Conservation (phyloP, 768 basidiomycete species). For the Rhodocollybia butyracea region DNA sequence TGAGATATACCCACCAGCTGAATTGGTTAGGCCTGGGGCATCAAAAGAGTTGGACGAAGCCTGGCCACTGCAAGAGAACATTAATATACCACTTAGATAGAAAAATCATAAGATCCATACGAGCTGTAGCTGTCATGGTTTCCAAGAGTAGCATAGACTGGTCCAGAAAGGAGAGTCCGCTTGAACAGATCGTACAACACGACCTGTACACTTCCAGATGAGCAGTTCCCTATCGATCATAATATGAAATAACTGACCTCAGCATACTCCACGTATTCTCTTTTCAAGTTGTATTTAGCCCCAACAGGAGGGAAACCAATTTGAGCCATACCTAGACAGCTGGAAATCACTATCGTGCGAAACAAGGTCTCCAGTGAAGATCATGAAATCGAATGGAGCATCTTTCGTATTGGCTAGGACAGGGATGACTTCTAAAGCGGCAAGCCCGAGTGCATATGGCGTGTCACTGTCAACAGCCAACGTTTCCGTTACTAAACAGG, state of each 20-base stretch:
- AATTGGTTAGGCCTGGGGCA: conserved; percentile 53
- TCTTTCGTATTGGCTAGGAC: conserved; percentile 56
- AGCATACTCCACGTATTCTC: conserved; percentile 57
- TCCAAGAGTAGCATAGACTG: conserved; percentile 73
- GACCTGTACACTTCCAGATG: no score
- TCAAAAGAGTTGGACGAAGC: conserved; percentile 60
- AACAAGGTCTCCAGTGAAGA: conserved; percentile 75
- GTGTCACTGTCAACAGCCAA: conserved; percentile 54
- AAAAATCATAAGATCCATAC: conserved; percentile 28
- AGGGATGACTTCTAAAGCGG: conserved; percentile 67
- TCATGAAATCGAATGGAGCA: conserved; percentile 58
- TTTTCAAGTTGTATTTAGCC: conserved; percentile 20
- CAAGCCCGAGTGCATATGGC: conserved; percentile 55
- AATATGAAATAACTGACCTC: conserved; percentile 42
- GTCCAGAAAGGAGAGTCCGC: conserved; percentile 56
- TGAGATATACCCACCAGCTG: conserved; percentile 57
- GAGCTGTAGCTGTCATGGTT: conserved; percentile 77
- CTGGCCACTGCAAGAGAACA: conserved; percentile 38
- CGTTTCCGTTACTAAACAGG: no score
- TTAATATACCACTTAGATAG: background rate
- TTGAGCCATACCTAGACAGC: conserved; percentile 56
- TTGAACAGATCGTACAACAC: conserved; percentile 67
- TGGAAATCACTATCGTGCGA: conserved; percentile 69
- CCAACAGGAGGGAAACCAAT: background rate
- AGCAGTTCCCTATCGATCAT: background rate